phyloP scores from a whole-genome alignment of 441 rosid species.

The Erodium chrysanthum region DNA sequence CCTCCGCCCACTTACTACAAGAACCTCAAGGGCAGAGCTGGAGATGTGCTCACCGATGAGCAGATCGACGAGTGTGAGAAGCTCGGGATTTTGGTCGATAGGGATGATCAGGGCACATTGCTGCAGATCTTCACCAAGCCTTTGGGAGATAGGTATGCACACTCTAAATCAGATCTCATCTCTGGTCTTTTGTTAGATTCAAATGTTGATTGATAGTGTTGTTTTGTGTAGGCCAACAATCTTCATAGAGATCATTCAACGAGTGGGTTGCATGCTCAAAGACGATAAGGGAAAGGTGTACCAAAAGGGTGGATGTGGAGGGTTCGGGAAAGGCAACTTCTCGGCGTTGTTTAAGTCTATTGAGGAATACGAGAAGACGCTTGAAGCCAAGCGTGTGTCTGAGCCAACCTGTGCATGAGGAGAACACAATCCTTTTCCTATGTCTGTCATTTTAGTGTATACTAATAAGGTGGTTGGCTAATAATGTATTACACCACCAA shows the following conservation, averaged over 20 bases:
- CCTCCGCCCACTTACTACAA: constrained; percentile 47
- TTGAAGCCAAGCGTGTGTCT: constrained; percentile 41
- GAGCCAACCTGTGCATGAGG: constrained; percentile 24
- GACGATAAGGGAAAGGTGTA: constrained; percentile 57
- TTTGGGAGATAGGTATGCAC: constrained; percentile 64
- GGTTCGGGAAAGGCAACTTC: constrained; percentile 91
- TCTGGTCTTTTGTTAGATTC: too few species aligned
- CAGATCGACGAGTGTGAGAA: constrained; percentile 82
- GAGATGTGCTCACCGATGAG: constrained; percentile 64
- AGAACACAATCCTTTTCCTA: too few species aligned
- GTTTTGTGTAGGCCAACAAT: constrained; percentile 59
- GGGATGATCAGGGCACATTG: constrained; percentile 92
- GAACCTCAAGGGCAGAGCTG: constrained; percentile 61
- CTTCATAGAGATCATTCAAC: constrained; percentile 87
- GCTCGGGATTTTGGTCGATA: constrained; percentile 77
- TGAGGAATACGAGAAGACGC: constrained; percentile 87
- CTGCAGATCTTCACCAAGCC: constrained; percentile 95
- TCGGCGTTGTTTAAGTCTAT: constrained; percentile 89
- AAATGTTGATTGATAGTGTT: too few species aligned
- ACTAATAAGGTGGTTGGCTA: neutral
- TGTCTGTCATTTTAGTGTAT: neutral
- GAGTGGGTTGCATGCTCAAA: constrained; percentile 70
- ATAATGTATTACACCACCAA: neutral
- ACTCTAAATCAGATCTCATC: too few species aligned
- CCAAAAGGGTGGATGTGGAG: constrained; percentile 94